Evolutionary conservation across 306 rosid genomes (phyloP).

Genomic region (Pterocarpus santalinus): DNA sequence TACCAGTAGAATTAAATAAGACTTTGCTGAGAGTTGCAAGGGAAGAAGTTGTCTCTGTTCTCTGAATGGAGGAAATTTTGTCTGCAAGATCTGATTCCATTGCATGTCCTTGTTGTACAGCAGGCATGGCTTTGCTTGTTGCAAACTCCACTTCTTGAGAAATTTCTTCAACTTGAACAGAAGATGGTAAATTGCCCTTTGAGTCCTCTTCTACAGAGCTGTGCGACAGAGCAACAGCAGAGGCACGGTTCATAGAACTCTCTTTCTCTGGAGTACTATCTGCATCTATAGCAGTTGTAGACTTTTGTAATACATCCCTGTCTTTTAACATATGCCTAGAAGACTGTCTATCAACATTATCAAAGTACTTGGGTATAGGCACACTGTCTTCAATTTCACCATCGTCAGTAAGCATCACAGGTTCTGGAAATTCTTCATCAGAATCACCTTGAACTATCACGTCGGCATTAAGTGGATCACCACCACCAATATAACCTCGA

Average conservation of each 20-base stretch:
- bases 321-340: slow-evolving; percentile 46
- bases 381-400: slow-evolving; percentile 52
- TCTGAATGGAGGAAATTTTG: slow-evolving; percentile 55
- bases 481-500: slow-evolving; percentile 93
- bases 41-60: slow-evolving; percentile 48
- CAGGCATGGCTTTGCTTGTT: slow-evolving; percentile 52
- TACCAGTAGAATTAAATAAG: slow-evolving; percentile 52
- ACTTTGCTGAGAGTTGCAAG: slow-evolving; percentile 47
- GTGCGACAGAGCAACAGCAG: slow-evolving; percentile 56
- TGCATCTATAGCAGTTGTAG: slow-evolving; percentile 46
- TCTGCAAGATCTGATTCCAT: slow-evolving; percentile 52
- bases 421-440: slow-evolving; percentile 94
- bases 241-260: slow-evolving; percentile 54
- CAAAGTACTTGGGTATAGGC: slow-evolving; percentile 45
- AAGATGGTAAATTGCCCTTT: slow-evolving; percentile 52
- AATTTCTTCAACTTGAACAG: slow-evolving; percentile 56
- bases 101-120: slow-evolving; percentile 54
- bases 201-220: slow-evolving; percentile 59
- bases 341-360: slow-evolving; percentile 47
- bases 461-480: slow-evolving; percentile 80
- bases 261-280: slow-evolving; percentile 56
- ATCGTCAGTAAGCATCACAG: slow-evolving; percentile 68
- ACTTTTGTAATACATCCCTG: slow-evolving; percentile 52
- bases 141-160: slow-evolving; percentile 66
- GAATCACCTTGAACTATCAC: slow-evolving; percentile 88